Evolutionary conservation across 352 stramenopile species (phyloP).

Genomic region (Paralagenidium karlingii): DNA sequence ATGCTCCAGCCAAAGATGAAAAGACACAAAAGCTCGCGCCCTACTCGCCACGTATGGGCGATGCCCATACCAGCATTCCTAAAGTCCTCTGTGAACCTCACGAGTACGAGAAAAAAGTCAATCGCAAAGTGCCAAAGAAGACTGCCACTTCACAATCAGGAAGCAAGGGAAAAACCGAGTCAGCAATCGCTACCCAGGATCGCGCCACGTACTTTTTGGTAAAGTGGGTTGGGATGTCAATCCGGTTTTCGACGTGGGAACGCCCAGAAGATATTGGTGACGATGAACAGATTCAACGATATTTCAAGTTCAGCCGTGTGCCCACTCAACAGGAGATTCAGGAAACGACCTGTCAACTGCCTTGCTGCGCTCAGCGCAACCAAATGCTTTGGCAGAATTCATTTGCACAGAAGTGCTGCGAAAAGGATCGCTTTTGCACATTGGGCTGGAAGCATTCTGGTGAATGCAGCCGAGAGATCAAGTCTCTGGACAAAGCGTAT

Average conservation of each 20-base stretch:
- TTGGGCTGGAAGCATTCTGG: conserved; percentile 54
- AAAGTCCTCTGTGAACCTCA: conserved; percentile 35
- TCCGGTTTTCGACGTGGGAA: conserved; percentile 82
- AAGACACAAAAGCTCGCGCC: not conserved
- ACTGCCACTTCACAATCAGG: conserved; percentile 10
- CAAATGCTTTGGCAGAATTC: conserved; percentile 38
- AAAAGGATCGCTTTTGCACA: conserved; percentile 78
- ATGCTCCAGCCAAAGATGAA: conserved; percentile 1
- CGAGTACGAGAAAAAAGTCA: conserved; percentile 3
- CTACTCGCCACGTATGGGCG: no score
- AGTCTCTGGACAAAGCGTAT: conserved; percentile 48
- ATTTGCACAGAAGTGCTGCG: conserved; percentile 35
- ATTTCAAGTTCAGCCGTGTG: conserved; percentile 81
- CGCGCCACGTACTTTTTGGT: conserved; percentile 77
- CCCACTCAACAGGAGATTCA: conserved; percentile 72
- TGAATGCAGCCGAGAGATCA: conserved; percentile 69
- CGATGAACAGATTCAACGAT: conserved; percentile 79
- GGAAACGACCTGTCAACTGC: conserved; percentile 73
- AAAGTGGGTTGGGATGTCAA: conserved; percentile 78
- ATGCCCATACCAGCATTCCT: conserved; percentile 13
- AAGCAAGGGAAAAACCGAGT: conserved; percentile 4
- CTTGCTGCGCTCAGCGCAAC: conserved; percentile 72
- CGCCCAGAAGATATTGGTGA: conserved; percentile 81
- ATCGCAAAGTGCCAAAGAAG: conserved; percentile 17
- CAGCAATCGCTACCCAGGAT: conserved; percentile 9